Evolutionary conservation across 805 yeast genomes (phyloP).

Genomic region (Starmerella apicola): DNA sequence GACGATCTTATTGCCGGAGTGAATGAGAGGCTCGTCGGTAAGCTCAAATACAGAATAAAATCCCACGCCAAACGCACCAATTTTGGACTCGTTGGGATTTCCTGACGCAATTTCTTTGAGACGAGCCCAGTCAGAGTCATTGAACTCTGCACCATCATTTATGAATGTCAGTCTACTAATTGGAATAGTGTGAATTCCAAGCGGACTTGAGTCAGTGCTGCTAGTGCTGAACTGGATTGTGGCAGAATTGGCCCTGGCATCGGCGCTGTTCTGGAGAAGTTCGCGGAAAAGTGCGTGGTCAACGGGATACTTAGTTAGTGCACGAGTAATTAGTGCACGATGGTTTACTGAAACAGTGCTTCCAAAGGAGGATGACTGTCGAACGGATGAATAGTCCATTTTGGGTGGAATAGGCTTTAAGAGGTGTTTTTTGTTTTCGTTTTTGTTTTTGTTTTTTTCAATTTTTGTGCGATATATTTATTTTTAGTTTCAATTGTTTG

Average conservation of each 20-base stretch:
- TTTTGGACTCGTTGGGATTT: conserved; percentile 33
- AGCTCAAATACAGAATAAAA: conserved; percentile 68
- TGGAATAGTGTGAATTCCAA: conserved; percentile 23
- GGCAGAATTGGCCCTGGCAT: conserved; percentile 29
- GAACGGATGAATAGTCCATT: conserved; percentile 21
- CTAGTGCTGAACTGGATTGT: conserved; percentile 23
- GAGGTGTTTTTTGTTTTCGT: too few relatives aligned
- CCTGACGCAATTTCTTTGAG: conserved; percentile 32
- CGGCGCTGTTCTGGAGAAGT: conserved; percentile 33
- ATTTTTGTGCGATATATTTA: too few relatives aligned
- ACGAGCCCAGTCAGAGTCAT: conserved; percentile 30
- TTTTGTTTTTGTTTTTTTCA: too few relatives aligned
- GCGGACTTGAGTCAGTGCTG: conserved; percentile 9
- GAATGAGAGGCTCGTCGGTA: conserved; percentile 69
- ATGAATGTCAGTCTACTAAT: conserved; percentile 20
- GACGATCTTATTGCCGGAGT: conserved; percentile 31
- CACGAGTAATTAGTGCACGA: conserved; percentile 31
- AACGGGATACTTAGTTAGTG: conserved; percentile 33
- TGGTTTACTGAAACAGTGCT: conserved; percentile 31
- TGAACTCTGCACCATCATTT: conserved; percentile 29
- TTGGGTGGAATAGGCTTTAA: too few relatives aligned
- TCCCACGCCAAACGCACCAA: conserved; percentile 35
- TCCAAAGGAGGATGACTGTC: conserved; percentile 15
- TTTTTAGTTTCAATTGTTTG: too few relatives aligned
- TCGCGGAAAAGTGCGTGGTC: conserved; percentile 33